A percentile compares a stretch with the other conserved stretches of the same genome.
Evolutionary conservation across 495 filamentous ascomycete genomes (phyloP).

Genomic region (Apiosordaria backusii): DNA sequence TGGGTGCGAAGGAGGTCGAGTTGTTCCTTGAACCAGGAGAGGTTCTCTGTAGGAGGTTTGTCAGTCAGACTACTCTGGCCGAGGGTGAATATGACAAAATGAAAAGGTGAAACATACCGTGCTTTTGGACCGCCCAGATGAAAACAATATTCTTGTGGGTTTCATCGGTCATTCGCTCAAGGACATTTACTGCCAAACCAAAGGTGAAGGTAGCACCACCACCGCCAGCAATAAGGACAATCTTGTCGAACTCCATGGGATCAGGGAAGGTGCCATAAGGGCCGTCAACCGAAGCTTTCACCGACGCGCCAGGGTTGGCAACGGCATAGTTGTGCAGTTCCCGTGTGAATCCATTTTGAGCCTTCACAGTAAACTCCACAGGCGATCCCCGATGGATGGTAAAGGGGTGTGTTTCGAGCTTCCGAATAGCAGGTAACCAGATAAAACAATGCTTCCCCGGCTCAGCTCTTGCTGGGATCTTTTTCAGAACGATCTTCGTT

Average conservation of each 20-base stretch:
- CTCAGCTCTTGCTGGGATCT: constrained; percentile 39
- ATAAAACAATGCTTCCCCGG: constrained; percentile 61
- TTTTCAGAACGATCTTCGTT: constrained; percentile 53
- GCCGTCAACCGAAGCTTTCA: constrained; percentile 55
- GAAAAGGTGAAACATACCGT: too few species aligned
- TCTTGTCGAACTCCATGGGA: constrained; percentile 53
- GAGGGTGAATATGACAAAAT: constrained; percentile 16
- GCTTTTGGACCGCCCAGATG: constrained; percentile 51
- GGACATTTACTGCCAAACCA: constrained; percentile 49
- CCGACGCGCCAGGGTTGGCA: constrained; percentile 42
- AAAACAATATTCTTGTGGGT: constrained; percentile 49
- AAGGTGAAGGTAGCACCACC: constrained; percentile 58
- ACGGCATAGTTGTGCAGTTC: constrained; percentile 51
- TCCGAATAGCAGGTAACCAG: constrained; percentile 56
- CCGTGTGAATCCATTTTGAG: constrained; percentile 55
- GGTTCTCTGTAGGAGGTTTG: constrained; percentile 21
- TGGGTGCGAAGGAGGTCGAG: constrained; percentile 42
- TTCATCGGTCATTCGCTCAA: constrained; percentile 41
- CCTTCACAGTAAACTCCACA: constrained; percentile 54
- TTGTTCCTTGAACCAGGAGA: constrained; percentile 52
- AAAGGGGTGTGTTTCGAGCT: constrained; percentile 59
- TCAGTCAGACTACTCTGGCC: background rate
- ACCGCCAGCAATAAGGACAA: constrained; percentile 57
- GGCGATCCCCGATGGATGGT: constrained; percentile 52
- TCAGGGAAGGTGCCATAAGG: constrained; percentile 57